These are phyloP conservation scores for Ballota nigra DNA, from an alignment of 257 asterid species.

Conservation along the genomic window DNA sequence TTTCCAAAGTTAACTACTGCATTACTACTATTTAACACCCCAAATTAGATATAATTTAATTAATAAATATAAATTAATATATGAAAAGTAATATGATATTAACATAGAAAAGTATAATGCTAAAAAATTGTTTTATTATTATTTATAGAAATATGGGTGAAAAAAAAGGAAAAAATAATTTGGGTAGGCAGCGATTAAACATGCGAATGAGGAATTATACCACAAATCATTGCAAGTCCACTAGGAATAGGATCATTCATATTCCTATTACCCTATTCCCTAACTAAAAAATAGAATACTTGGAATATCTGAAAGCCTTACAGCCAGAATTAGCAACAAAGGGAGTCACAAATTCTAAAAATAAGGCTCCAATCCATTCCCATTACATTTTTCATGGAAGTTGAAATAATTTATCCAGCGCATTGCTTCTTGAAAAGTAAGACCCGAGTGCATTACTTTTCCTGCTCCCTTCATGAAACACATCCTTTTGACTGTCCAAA, in stretches of 20 bases:
- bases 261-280: not conserved
- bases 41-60: too few species aligned
- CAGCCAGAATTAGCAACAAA: conserved; percentile 16
- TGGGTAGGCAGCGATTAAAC: too few species aligned
- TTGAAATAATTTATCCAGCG: conserved; percentile 69
- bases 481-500: conserved; percentile 28
- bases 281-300: not conserved
- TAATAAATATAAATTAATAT: too few species aligned
- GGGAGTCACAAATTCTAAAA: not conserved
- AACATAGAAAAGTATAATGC: too few species aligned
- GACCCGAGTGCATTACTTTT: conserved; percentile 80
- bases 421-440: conserved; percentile 63
- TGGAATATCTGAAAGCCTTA: not conserved
- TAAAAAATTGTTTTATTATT: too few species aligned
- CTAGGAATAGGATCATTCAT: not conserved
- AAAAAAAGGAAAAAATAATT: too few species aligned
- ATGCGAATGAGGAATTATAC: too few species aligned
- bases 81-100: too few species aligned
- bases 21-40: too few species aligned
- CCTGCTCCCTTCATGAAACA: conserved; percentile 40
- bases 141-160: too few species aligned
- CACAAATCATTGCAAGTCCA: not conserved
- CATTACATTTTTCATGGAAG: conserved; percentile 37
- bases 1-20: too few species aligned
- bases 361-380: conserved; percentile 12